Evolutionary conservation across 768 basidiomycete species (phyloP).

Genomic region (Trametes coccinea): DNA sequence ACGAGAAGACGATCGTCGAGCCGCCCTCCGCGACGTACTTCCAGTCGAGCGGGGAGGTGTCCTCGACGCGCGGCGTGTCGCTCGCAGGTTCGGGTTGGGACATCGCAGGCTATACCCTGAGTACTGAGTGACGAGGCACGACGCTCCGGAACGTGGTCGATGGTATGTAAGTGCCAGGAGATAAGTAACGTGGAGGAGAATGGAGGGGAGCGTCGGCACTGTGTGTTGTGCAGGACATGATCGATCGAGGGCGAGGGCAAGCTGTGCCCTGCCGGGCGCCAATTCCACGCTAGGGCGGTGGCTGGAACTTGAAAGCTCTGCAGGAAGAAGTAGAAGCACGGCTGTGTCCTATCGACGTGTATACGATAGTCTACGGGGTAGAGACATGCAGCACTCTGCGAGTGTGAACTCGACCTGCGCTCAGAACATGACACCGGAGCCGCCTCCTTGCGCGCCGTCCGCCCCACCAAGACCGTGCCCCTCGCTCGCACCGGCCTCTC

Average conservation of each 20-base stretch:
- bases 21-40: slow-evolving; percentile 91
- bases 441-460: background rate
- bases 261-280: background rate
- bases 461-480: too few relatives aligned
- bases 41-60: slow-evolving; percentile 60
- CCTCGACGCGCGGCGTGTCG: slow-evolving; percentile 18
- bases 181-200: background rate
- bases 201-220: background rate
- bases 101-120: background rate
- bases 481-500: slow-evolving; percentile 12
- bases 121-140: background rate
- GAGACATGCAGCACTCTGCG: too few relatives aligned
- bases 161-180: too few relatives aligned
- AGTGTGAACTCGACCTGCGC: background rate
- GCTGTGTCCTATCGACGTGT: background rate
- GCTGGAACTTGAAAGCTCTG: too few relatives aligned
- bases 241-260: background rate
- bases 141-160: too few relatives aligned
- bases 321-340: too few relatives aligned
- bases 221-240: too few relatives aligned
- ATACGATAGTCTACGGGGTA: background rate
- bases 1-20: slow-evolving; percentile 86
- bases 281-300: background rate
- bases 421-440: slow-evolving; percentile 1
- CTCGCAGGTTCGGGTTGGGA: background rate